Conservation (phyloP, 352 stramenopile genomes). For the Globisporangium spiculum region DNA sequence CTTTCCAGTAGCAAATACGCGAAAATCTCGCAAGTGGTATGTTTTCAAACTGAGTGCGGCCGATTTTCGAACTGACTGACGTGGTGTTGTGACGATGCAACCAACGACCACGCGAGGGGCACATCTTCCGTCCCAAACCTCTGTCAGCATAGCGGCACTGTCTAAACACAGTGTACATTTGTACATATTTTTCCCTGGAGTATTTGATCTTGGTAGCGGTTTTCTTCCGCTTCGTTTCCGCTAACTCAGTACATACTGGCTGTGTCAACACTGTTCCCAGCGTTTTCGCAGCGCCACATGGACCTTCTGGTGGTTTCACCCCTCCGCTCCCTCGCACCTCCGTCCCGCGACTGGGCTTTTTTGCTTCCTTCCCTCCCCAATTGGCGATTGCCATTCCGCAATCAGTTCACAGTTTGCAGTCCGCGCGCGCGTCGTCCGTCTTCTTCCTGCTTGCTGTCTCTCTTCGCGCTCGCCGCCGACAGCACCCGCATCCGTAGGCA, state of each 20-base stretch:
- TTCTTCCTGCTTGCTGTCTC: background rate
- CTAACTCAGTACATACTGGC: background rate
- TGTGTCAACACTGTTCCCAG: background rate
- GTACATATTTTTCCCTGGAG: too few species aligned
- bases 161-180: background rate
- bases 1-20: background rate
- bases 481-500: background rate
- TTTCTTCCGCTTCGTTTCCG: background rate
- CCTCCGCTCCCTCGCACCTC: background rate
- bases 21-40: background rate
- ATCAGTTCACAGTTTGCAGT: slow-evolving; percentile 6
- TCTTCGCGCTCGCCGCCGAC: background rate
- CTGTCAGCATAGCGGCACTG: background rate
- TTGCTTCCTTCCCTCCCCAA: slow-evolving; percentile 4
- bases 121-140: slow-evolving; percentile 1
- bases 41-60: background rate
- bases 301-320: slow-evolving; percentile 4
- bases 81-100: slow-evolving; percentile 11
- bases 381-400: background rate
- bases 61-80: slow-evolving; percentile 3
- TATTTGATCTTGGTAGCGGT: background rate
- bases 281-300: background rate
- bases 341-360: slow-evolving; percentile 6
- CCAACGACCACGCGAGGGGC: background rate
- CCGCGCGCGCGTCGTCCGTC: background rate